Evolutionary conservation across 352 stramenopile genomes (phyloP), one percentile per base, ranked within the genome.

Genomic region (Phytophthora hibernalis): DNA sequence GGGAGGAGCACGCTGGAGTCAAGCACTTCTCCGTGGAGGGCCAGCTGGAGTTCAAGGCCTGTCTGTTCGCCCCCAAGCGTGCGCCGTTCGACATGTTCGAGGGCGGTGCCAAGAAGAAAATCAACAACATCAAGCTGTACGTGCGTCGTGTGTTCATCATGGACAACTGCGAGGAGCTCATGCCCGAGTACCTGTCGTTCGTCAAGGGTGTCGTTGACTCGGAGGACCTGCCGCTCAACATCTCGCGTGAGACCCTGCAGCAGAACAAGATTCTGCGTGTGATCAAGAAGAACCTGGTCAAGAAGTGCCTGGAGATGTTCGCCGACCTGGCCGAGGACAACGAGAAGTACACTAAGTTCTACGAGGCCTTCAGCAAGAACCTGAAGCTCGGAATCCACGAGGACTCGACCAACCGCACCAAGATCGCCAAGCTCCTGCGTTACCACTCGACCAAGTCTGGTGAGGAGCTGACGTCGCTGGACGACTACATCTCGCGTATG

Each of bases 71-170:
- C 40, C 98, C 98, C 47, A 99, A 99, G 90, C 96, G 98, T 68
- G 98, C 98, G 33, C 97, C 98, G 26, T 99, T 99, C 76, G 97
- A 99, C 84, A 99, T 99, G 97, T 99, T 99, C 73, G 98, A 99
- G 77, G 96, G 97, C 49, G 97, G 96, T 74, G 90, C 85, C 53
- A 99, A 99, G 88, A 99, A 99, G 92, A 99, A 99, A 96, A 75
- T 93, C 50, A 99, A 99, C 92, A 98, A 98, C 87, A 99, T 99
- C 77, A 99, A 99, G 89, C 76, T 99, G 40, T 99, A 99, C 80
- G 98, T 99, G 72, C 94, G 98, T 80, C 92, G 97, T 72, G 98
- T 99, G 61, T 99, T 99, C 85, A 99, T 99, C 87, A 99, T 99
- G 97, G 97, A 99, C 90, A 99, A 99, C 89, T 99, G 97, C 78